Evolutionary conservation across 2,329 filamentous ascomycete genomes (phyloP), one percentile per base, ranked within the genome.

Genomic region (Fusarium domesticum): DNA sequence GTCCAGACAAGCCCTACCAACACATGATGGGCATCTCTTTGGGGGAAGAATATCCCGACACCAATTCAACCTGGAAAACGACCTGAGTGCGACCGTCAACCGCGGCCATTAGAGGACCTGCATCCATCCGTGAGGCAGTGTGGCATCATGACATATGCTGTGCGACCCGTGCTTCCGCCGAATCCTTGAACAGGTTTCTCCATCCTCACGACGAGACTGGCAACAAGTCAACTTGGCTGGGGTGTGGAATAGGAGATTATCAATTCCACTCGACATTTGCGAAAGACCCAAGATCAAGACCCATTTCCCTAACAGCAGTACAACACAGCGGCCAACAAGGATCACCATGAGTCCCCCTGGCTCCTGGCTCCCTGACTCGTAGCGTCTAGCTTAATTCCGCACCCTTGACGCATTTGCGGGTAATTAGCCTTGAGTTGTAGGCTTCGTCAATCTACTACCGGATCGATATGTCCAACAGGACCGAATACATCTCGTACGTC

Each of bases 91-190:
- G 43, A 40, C 40, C 23, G 40, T 41, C n/a, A n/a, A n/a, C n/a
- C n/a, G 48, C 33, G 41, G 33, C 39, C 38, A 43, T 30, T 32
- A 39, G 45, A 41, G 42, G 39, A 37, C 18, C 39, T 31, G 50
- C 37, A 45, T 37, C 35, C 37, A 37, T 43, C 33, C 36, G 18
- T 25, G 30, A 45, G 42, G 31, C 37, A 38, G 39, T 43, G 54
- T 57, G 48, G 53, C 47, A 43, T 53, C 49, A 51, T 58, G 54
- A 37, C 46, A 59, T 48, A 57, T 50, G 47, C 35, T 37, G 43
- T 53, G 47, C 49, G 36, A 46, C 42, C 37, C 17, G 32, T 44
- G 32, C 32, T 49, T 45, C 19, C 36, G 31, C 35, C 50, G 35
- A 39, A 28, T 18, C 20, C 33, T 53, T 51, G 37, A 44, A 43